Conservation (phyloP, 2,329 filamentous ascomycete genomes). For the Alternaria triticimaculans region DNA sequence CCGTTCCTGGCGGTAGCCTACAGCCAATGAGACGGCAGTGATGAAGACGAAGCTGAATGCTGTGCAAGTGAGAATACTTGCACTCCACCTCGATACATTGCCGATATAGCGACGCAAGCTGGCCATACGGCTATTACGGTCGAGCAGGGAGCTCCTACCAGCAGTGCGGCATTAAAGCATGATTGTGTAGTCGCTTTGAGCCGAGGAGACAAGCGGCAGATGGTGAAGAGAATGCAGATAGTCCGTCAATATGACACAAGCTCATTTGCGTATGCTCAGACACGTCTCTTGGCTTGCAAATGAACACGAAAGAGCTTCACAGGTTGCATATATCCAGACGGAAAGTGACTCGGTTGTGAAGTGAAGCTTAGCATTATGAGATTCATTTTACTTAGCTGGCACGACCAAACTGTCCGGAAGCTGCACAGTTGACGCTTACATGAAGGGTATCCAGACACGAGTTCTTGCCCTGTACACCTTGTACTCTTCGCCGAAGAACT, state of each 20-base stretch:
- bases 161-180: not conserved
- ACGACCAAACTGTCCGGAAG: not conserved
- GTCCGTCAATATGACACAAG: not conserved
- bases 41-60: not conserved
- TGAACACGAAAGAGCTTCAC: not conserved
- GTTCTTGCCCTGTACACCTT: conserved; percentile 73
- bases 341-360: not conserved
- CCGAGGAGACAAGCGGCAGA: not conserved
- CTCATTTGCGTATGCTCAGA: not conserved
- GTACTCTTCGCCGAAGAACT: conserved; percentile 88
- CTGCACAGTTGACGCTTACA: conserved; percentile 42
- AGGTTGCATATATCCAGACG: not conserved
- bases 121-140: not conserved
- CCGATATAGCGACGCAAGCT: not conserved
- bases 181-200: not conserved
- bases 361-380: not conserved
- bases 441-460: conserved; percentile 81
- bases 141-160: not conserved
- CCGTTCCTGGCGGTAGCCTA: not conserved
- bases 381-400: not conserved
- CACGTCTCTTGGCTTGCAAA: not conserved
- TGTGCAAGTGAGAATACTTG: not conserved
- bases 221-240: not conserved
- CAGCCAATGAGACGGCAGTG: not conserved
- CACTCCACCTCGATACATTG: not conserved